Evolutionary conservation across 2,329 filamentous ascomycete species (phyloP).

Genomic region (Cephalotrichum gorgonifer): DNA sequence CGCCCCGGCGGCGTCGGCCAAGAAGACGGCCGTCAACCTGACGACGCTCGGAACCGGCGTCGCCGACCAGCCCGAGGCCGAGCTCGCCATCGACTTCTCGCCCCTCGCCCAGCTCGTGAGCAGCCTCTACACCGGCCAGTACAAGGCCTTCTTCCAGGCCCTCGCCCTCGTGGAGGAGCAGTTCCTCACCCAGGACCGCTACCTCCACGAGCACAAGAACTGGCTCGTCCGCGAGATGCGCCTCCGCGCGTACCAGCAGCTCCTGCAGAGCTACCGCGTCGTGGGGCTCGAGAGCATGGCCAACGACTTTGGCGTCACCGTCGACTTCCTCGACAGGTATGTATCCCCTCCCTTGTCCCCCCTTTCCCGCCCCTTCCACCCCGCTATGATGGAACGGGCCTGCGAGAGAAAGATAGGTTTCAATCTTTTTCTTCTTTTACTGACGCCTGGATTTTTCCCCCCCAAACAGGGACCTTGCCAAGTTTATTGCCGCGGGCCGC

Average conservation of each 20-base stretch:
- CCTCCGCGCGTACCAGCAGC: constrained; percentile 88
- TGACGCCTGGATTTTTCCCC: constrained; percentile 1
- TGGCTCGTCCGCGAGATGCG: constrained; percentile 99
- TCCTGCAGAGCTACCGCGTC: constrained; percentile 93
- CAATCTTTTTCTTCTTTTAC: neutral
- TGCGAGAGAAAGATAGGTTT: neutral
- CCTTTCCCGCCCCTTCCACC: neutral
- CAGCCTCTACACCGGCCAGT: constrained; percentile 87
- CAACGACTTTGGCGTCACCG: constrained; percentile 88
- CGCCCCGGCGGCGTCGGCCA: constrained; percentile 29
- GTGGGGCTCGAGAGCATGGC: constrained; percentile 98
- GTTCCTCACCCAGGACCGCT: constrained; percentile 89
- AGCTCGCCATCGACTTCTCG: constrained; percentile 79
- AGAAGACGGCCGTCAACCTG: constrained; percentile 69
- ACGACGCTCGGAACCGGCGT: constrained; percentile 66
- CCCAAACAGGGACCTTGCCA: constrained; percentile 68
- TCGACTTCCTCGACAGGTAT: constrained; percentile 91
- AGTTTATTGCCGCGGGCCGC: constrained; percentile 89
- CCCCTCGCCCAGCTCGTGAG: constrained; percentile 79
- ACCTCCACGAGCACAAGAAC: constrained; percentile 87
- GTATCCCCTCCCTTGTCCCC: constrained; percentile 17
- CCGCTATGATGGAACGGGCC: neutral
- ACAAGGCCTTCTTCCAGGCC: constrained; percentile 86
- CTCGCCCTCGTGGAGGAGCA: constrained; percentile 84
- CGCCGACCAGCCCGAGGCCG: constrained; percentile 63